Evolutionary conservation across 1,139 yeast genomes (phyloP).

Genomic region (Eremothecium coryli): DNA sequence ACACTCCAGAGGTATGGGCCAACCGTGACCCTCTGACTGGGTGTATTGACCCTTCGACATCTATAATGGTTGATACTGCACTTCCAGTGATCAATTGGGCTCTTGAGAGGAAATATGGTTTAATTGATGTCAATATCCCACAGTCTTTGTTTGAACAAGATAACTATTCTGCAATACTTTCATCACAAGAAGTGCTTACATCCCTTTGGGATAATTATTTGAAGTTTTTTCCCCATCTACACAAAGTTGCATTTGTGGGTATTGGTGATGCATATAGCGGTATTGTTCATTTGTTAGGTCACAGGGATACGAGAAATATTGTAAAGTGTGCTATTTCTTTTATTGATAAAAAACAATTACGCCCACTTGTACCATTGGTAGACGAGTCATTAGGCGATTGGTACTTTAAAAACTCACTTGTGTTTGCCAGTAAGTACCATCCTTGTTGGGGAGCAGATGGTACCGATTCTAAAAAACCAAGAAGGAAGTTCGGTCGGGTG

Average conservation of each 20-base stretch:
- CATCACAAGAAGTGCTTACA: conserved; percentile 67
- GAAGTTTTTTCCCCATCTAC: conserved; percentile 57
- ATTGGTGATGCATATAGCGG: conserved; percentile 87
- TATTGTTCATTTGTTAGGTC: conserved; percentile 79
- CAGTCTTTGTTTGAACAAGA: conserved; percentile 33
- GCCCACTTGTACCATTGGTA: conserved; percentile 73
- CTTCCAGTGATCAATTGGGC: conserved; percentile 54
- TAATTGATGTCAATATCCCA: conserved; percentile 78
- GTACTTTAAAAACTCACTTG: conserved; percentile 79
- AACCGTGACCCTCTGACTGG: conserved; percentile 75
- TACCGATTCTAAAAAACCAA: conserved; percentile 58
- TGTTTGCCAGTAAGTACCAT: conserved; percentile 68
- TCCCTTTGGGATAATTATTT: conserved; percentile 89
- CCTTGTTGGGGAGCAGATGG: conserved; percentile 60
- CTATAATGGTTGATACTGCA: conserved; percentile 57
- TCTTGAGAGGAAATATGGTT: conserved; percentile 52
- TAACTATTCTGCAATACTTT: conserved; percentile 50
- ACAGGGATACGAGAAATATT: conserved; percentile 55
- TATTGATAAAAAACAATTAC: conserved; percentile 54
- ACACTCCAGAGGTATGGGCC: conserved; percentile 92
- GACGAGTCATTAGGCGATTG: conserved; percentile 81
- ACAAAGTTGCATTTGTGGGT: conserved; percentile 72
- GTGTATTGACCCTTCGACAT: conserved; percentile 58
- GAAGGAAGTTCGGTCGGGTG: conserved; percentile 86
- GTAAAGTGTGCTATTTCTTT: conserved; percentile 71